Evolutionary conservation across 2,329 filamentous ascomycete species (phyloP), one percentile per base, ranked within the genome.

Genomic region (Fusarium sublunatum): DNA sequence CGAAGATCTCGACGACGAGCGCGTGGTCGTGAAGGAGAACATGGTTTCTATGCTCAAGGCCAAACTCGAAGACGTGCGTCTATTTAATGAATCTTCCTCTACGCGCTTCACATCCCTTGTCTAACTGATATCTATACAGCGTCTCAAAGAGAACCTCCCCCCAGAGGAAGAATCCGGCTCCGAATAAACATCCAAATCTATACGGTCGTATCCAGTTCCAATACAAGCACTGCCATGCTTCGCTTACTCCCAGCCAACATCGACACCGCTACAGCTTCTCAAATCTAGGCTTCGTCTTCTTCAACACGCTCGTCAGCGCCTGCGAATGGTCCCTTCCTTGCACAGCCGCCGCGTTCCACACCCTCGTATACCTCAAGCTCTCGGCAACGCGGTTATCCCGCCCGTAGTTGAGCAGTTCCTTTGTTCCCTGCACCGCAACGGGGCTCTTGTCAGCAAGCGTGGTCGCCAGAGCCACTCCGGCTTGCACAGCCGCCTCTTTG

Each of bases 311-410:
- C 73, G 91, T 73, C 74, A 97, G 81, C 1, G 93, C 92, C 57
- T 83, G 80, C 72, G 86, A 79, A 39, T 97, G 84, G 80, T 98
- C 94, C 48, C 82, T 80, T 7, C 91, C 91, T 80, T 97, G 93
- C 69, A 97, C 73, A 72, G 91, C 91, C 3, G 88, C 90, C 68
- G 87, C 85, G 73, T 98, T 98, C 94, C 93, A 97, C 1, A 95
- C 83, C 10, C 86, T 84, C 5, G 93, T 96, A 76, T 97, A 97
- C 55, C 86, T 86, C 74, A 98, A 78, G 42, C 89, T 92, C 68
- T 96, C 92, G 41, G 85, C 86, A 26, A 96, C 86, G 3, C 83
- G 82, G 74, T 93, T 87, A 75, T 96, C 93, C 69, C 91, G 84
- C 31, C 89, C 90, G 72, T 89, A 92, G 76, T 95, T 93, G 72